Base-by-base conservation (phyloP, 495 filamentous ascomycete species). In the Penicillium ochrochloron region DNA sequence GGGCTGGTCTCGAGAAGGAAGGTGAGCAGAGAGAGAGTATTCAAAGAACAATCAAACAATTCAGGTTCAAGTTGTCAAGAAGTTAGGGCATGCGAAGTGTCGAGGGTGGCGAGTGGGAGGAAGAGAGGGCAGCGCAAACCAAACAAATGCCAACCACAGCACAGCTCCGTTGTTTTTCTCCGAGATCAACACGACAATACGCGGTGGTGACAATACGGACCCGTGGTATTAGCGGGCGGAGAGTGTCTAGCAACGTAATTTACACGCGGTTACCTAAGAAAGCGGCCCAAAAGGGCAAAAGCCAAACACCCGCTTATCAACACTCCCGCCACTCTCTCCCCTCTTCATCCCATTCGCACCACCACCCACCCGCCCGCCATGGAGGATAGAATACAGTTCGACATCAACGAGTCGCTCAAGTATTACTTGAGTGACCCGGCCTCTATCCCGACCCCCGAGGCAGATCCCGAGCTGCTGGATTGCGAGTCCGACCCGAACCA, bases 361-460 rank as follows among this genome's bases (percentile, higher is more conserved):
- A 34, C 50, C 33, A 27, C 19, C 25, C 27, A 48, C 44, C 33
- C 53, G 21, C 59, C 51, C 74, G 81, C 67, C 69, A 97, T 97
- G 93, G 92, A 91, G 73, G 82, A 85, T 57, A 80, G 81, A 63
- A 82, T 91, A 68, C 86, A 88, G 63, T 99, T 98, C 78, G 92
- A 98, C 75, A 91, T 99, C 76, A 97, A 97, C 78, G 89, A 95
- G 72, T 90, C 93, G 65, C 89, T 98, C 77, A 97, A 96, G 82
- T 85, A 90, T 72, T 98, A 99, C 78, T 89, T 96, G 83, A 92
- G 90, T 80, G 92, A 97, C 78, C 96, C 96, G 2, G 81, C 88
- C 50, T 85, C 85, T 44, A 86, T 98, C 39, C 84, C 90, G 5
- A 97, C 92, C n/a, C 86, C 90, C 34, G 93, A 97, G 73, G 95